phyloP scores from a whole-genome alignment of 73 alveolate species.

The Urostyla sp. region DNA sequence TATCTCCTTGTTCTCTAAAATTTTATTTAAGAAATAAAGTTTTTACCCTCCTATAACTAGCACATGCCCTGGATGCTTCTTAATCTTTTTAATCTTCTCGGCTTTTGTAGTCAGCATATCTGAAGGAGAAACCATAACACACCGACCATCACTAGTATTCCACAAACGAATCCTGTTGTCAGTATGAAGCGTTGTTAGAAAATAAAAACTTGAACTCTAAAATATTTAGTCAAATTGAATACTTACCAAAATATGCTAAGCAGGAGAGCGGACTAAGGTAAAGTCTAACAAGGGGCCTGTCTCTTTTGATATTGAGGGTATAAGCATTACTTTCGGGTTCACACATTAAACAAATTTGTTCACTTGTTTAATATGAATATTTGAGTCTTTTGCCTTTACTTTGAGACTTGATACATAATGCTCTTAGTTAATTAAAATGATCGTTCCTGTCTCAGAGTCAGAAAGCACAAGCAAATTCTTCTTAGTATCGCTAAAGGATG shows the following conservation, averaged over 20 bases:
- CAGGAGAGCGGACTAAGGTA: conserved; percentile 30
- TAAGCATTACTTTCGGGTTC: conserved; percentile 13
- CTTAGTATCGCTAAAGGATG: background rate
- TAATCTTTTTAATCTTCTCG: conserved; percentile 1
- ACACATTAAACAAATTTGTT: conserved; percentile 16
- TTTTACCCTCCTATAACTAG: conserved; percentile 53
- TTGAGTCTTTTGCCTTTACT: background rate
- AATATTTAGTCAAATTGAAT: background rate
- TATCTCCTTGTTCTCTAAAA: no score
- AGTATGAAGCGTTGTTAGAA: conserved; percentile 52
- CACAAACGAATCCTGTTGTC: conserved; percentile 66
- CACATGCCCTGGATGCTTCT: conserved; percentile 41
- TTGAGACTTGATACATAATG: conserved; percentile 17
- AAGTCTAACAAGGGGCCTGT: conserved; percentile 17
- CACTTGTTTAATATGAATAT: background rate
- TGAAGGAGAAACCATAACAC: conserved; percentile 58
- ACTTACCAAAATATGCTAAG: conserved; percentile 37
- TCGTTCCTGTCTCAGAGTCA: conserved; percentile 2
- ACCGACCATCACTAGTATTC: conserved; percentile 75
- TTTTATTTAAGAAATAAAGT: no score
- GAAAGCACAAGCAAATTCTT: background rate
- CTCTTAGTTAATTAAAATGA: conserved; percentile 7
- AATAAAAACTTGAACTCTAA: conserved; percentile 31
- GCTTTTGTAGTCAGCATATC: conserved; percentile 61
- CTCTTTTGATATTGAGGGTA: conserved; percentile 13